Percentiles rank a stretch among this genome's conserved stretches.
These are phyloP conservation scores for Geotrichum klebahnii DNA, from an alignment of 1,139 yeast genomes.

Conservation along the genomic window DNA sequence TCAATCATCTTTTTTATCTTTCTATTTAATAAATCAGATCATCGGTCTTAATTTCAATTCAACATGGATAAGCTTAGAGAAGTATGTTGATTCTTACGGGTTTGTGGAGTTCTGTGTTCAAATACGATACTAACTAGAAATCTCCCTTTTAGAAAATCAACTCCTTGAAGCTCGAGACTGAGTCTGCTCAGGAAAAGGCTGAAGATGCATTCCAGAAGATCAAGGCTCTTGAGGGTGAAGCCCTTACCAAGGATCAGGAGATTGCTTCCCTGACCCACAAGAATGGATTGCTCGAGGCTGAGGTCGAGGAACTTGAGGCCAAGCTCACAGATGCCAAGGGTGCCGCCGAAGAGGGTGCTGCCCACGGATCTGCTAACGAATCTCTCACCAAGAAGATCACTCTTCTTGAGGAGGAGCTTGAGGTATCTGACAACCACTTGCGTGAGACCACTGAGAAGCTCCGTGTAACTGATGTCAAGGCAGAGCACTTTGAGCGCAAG, in stretches of 20 bases:
- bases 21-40: background rate
- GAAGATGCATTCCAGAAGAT: conserved; percentile 78
- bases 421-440: conserved; percentile 84
- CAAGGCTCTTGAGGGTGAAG: conserved; percentile 89
- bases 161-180: conserved; percentile 90
- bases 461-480: conserved; percentile 93
- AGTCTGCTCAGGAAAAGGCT: conserved; percentile 93
- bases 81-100: conserved; percentile 38
- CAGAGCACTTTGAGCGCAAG: conserved; percentile 94
- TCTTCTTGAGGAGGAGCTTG: conserved; percentile 89
- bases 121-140: background rate
- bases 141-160: conserved; percentile 60
- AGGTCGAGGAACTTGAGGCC: conserved; percentile 82
- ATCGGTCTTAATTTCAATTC: background rate
- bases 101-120: background rate
- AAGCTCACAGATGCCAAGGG: conserved; percentile 78
- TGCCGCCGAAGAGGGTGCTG: conserved; percentile 88
- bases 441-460: conserved; percentile 91
- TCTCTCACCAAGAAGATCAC: conserved; percentile 88
- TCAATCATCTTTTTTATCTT: background rate
- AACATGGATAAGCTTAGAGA: conserved; percentile 51
- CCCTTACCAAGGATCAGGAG: conserved; percentile 88
- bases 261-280: conserved; percentile 89
- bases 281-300: conserved; percentile 84
- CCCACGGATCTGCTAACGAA: conserved; percentile 84